These are phyloP conservation scores for Venturia nashicola DNA, from an alignment of 2,329 filamentous ascomycete species.

Conservation along the genomic window DNA sequence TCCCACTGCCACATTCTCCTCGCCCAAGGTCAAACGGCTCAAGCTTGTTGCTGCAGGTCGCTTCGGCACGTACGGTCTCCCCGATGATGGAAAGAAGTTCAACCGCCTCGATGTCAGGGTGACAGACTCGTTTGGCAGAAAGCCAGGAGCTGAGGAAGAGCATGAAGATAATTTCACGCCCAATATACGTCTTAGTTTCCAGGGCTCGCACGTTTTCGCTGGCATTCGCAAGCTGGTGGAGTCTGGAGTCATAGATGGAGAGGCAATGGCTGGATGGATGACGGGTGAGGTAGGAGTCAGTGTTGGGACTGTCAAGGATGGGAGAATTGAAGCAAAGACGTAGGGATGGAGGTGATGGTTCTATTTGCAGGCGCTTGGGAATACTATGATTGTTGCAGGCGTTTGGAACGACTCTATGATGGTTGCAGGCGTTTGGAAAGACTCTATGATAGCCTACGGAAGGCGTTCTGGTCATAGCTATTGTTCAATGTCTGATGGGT, in stretches of 20 bases:
- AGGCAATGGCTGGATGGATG: constrained; percentile 80
- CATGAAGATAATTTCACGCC: constrained; percentile 37
- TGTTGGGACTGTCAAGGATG: constrained; percentile 54
- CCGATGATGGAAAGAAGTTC: constrained; percentile 26
- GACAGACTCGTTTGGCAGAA: constrained; percentile 29
- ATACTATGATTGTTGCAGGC: not conserved
- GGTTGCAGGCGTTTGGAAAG: not conserved
- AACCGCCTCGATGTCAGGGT: constrained; percentile 37
- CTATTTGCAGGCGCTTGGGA: not conserved
- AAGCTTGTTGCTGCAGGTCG: constrained; percentile 52
- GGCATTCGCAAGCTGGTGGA: constrained; percentile 70
- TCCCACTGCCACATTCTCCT: constrained; percentile 32
- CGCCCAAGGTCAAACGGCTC: constrained; percentile 39
- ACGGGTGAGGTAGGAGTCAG: constrained; percentile 77
- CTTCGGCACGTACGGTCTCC: constrained; percentile 46
- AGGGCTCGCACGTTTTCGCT: constrained; percentile 67
- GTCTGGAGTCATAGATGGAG: constrained; percentile 60
- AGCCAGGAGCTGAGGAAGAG: constrained; percentile 8
- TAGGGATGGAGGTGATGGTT: not conserved
- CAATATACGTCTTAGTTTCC: constrained; percentile 53
- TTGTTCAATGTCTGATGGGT: not conserved
- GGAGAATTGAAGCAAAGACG: constrained; percentile 39
- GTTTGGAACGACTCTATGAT: not conserved
- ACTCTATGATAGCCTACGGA: not conserved
- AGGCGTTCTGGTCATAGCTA: not conserved